These are phyloP conservation scores for Aquilaria yunnanensis DNA, from an alignment of 345 rosid genomes.

Conservation along the genomic window DNA sequence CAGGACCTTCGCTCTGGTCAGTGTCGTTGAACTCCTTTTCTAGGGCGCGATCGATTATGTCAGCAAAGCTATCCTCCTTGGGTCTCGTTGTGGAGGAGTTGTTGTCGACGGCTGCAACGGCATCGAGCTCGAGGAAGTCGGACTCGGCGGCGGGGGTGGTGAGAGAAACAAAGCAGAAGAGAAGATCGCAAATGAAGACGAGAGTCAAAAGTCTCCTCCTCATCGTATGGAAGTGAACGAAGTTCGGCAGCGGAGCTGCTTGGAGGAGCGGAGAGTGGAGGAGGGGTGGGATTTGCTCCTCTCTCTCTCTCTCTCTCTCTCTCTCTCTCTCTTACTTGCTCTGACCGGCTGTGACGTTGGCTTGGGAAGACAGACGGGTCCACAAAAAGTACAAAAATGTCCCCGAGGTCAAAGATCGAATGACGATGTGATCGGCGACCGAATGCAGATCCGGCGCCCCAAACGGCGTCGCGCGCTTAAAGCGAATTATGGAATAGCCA, in stretches of 20 bases:
- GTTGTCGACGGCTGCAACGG: constrained; percentile 28
- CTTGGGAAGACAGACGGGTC: constrained; percentile 27
- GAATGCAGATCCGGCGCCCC: too few species aligned
- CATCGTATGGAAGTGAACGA: constrained; percentile 12
- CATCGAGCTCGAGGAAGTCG: constrained; percentile 30
- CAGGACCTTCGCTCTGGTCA: constrained; percentile 70
- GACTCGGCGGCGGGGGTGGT: constrained; percentile 23
- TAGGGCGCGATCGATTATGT: constrained; percentile 85
- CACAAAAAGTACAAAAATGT: too few species aligned
- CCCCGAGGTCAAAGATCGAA: too few species aligned
- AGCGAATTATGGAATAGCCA: too few species aligned
- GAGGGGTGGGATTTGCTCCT: constrained; percentile 13
- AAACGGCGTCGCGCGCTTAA: too few species aligned
- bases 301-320: constrained; percentile 4
- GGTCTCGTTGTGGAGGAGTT: constrained; percentile 43
- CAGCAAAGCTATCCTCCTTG: constrained; percentile 70
- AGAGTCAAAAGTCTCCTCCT: constrained; percentile 20
- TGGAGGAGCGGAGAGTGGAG: neutral
- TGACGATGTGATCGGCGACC: too few species aligned
- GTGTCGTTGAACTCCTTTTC: constrained; percentile 85
- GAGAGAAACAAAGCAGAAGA: constrained; percentile 21
- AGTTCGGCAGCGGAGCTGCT: neutral
- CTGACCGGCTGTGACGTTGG: neutral
- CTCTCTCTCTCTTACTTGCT: constrained; percentile 10
- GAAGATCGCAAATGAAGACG: constrained; percentile 32